phyloP scores from a whole-genome alignment of 768 basidiomycete species.

The Rhizopogon vesiculosus region DNA sequence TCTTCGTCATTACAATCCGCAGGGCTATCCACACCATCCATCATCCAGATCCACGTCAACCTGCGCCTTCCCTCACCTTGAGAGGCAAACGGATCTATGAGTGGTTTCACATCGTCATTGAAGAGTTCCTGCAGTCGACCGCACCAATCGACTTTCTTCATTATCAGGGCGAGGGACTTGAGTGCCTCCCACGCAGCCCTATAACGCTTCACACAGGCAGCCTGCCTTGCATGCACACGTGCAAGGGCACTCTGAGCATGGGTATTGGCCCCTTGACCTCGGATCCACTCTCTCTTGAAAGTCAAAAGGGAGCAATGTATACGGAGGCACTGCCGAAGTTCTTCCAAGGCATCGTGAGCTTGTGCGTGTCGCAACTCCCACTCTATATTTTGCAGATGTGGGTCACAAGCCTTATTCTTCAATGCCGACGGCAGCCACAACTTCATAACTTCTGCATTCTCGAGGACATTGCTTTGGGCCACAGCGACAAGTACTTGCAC shows the following conservation, averaged over 20 bases:
- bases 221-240: slow-evolving; percentile 3
- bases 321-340: slow-evolving; percentile 1
- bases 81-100: not conserved
- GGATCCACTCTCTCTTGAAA: slow-evolving; percentile 10
- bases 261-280: slow-evolving; percentile 10
- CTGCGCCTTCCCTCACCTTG: not conserved
- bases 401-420: not conserved
- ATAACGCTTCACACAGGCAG: not conserved
- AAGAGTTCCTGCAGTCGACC: not conserved
- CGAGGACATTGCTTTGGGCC: not conserved
- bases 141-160: not conserved
- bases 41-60: slow-evolving; percentile 5
- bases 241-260: slow-evolving; percentile 1
- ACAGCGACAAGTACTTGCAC: not conserved
- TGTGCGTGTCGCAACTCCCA: slow-evolving; percentile 9
- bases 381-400: not conserved
- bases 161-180: not conserved
- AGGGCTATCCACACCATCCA: not conserved
- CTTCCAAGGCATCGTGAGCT: slow-evolving; percentile 7
- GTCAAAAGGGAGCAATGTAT: slow-evolving; percentile 4
- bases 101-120: not conserved
- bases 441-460: not conserved
- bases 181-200: slow-evolving; percentile 5
- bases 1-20: not conserved
- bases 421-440: not conserved